Percentiles rank a stretch among this genome's conserved stretches.
phyloP scores from a whole-genome alignment of 1,139 yeast genomes.

The Blastobotrys indianensis region DNA sequence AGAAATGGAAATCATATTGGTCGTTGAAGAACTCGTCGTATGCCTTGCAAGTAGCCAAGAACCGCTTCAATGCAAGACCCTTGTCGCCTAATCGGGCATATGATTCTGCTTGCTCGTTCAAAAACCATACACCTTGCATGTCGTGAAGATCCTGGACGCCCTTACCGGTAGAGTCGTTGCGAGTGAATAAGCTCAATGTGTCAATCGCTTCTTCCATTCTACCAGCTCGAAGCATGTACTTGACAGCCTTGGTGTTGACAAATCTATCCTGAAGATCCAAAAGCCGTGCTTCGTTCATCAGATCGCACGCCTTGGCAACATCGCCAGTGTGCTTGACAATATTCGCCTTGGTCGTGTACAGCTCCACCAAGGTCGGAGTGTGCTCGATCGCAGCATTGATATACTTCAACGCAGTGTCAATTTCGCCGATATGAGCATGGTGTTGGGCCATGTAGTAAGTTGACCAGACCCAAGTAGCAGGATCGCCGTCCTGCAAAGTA shows the following conservation, averaged over 20 bases:
- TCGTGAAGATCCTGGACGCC: conserved; percentile 83
- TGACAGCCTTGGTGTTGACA: conserved; percentile 81
- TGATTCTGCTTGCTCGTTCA: conserved; percentile 81
- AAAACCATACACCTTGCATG: conserved; percentile 91
- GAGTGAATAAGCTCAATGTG: conserved; percentile 73
- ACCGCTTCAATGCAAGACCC: conserved; percentile 81
- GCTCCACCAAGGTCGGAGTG: conserved; percentile 69
- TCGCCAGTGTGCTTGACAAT: conserved; percentile 68
- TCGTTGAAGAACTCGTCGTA: conserved; percentile 72
- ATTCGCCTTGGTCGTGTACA: conserved; percentile 74
- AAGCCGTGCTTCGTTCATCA: conserved; percentile 65
- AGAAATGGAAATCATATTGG: conserved; percentile 91
- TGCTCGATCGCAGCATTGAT: conserved; percentile 64
- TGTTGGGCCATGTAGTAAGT: conserved; percentile 79
- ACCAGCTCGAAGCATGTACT: conserved; percentile 78
- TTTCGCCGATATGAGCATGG: conserved; percentile 49
- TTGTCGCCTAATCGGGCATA: conserved; percentile 46
- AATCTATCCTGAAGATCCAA: conserved; percentile 87
- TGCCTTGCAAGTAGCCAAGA: conserved; percentile 56
- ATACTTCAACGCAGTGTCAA: conserved; percentile 46
- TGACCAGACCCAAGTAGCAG: conserved; percentile 67
- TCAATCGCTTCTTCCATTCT: conserved; percentile 69
- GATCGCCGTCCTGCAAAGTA: conserved; percentile 30
- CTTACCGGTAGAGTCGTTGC: conserved; percentile 66
- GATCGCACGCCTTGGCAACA: conserved; percentile 52